Evolutionary conservation across 192 early-diverging fungal genomes (phyloP), one percentile per base, ranked within the genome.

Genomic region (Backusella mclennaniae): DNA sequence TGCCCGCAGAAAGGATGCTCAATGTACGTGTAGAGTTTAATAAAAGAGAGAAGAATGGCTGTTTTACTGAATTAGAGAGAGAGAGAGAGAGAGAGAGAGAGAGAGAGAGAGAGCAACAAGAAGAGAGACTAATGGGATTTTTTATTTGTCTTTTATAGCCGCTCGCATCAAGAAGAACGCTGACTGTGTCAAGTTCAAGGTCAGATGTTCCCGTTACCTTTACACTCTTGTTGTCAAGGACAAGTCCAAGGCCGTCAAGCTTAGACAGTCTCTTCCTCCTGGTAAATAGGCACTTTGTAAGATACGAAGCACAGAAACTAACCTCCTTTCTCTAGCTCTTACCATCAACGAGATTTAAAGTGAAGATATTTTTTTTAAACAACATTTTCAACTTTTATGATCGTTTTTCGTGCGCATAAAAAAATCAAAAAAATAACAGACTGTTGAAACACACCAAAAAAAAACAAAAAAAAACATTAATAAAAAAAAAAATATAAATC

Each of bases 191-290:
- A 99, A 99, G 92, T 98, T 99, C 93, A 99, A 99, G 95, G 93
- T 99, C 78, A 92, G 98, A 86, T 97, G 98, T 92, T 96, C 97
- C 74, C 90, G 91, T 81, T 98, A 97, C 92, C 91, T 99, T 80
- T 99, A 99, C 91, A 99, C 98, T 72, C 91, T 99, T 75, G 92
- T 95, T 71, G 94, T 99, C 77, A 89, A 95, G 72, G 98, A 99
- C 85, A 88, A 90, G 71, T 89, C 92, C 84, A 98, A 97, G 92
- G 98, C 97, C 74, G 87, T 89, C 80, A 99, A 99, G 92, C 91
- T 99, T 73, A 92, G 91, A 80, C 94, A 97, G 88, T 96, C 96
- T 59, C 92, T 99, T 70, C 98, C 98, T 77, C 95, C 98, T 63
- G 93, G 93, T 94, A 88, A 80, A 83, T 84, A 12, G 19, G 38